Percentiles rank a stretch among this genome's conserved stretches.
phyloP scores from a whole-genome alignment of 202 grass and related monocot species.

The Hordeum pubiflorum region DNA sequence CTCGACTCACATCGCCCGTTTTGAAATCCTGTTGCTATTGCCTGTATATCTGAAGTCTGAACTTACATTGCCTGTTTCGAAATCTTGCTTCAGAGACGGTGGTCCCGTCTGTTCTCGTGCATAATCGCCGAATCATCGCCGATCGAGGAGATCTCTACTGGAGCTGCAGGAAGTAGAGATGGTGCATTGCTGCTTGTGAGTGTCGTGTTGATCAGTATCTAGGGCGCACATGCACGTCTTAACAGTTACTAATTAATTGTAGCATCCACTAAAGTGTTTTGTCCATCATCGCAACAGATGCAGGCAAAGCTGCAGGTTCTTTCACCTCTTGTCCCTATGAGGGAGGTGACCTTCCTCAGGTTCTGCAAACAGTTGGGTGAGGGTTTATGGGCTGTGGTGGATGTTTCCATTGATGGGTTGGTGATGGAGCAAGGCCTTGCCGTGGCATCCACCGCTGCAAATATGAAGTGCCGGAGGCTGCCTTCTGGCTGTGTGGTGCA shows the following conservation, averaged over 20 bases:
- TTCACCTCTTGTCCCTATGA: slow-evolving; percentile 70
- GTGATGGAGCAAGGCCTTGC: slow-evolving; percentile 30
- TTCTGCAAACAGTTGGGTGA: slow-evolving; percentile 76
- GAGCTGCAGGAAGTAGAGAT: slow-evolving; percentile 67
- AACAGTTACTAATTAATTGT: not conserved
- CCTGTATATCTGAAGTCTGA: slow-evolving; percentile 14
- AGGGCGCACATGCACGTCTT: not conserved
- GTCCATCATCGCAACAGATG: slow-evolving; percentile 46
- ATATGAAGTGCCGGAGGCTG: slow-evolving; percentile 55
- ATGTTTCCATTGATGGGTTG: slow-evolving; percentile 74
- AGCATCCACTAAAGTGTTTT: not conserved
- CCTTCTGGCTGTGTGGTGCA: slow-evolving; percentile 89
- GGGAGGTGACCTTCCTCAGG: slow-evolving; percentile 67
- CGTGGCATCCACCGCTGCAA: slow-evolving; percentile 16
- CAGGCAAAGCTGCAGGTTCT: slow-evolving; percentile 81
- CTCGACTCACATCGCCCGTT: not conserved
- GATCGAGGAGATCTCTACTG: slow-evolving; percentile 55
- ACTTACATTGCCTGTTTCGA: slow-evolving; percentile 29
- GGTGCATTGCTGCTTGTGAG: slow-evolving; percentile 91
- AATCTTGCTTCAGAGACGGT: slow-evolving; percentile 42
- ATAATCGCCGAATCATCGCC: slow-evolving; percentile 64
- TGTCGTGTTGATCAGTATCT: not conserved
- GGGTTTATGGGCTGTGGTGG: slow-evolving; percentile 74
- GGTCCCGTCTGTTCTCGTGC: slow-evolving; percentile 70
- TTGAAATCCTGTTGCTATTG: not conserved